These are phyloP conservation scores for Apiospora saccharicola DNA, from an alignment of 2,329 filamentous ascomycete species.

Conservation along the genomic window DNA sequence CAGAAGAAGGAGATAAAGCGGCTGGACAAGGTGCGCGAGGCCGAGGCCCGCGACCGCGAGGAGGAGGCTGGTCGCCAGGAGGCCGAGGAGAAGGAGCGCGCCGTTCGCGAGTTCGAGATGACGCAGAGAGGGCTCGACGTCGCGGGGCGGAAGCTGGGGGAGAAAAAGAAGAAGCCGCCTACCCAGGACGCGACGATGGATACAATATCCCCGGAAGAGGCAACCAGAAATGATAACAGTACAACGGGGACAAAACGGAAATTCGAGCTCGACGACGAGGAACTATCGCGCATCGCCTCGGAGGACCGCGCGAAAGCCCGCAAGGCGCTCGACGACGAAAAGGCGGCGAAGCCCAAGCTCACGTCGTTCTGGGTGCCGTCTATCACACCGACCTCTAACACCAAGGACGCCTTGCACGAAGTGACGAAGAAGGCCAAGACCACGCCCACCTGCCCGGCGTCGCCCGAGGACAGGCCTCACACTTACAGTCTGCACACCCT, in stretches of 20 bases:
- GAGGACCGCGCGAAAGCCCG: constrained; percentile 76
- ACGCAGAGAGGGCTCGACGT: constrained; percentile 75
- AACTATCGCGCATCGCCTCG: constrained; percentile 72
- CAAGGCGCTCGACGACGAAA: constrained; percentile 65
- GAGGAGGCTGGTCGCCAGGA: constrained; percentile 68
- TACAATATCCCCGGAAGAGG: background rate
- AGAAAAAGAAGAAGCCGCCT: constrained; percentile 36
- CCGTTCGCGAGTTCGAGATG: constrained; percentile 83
- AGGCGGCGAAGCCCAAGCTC: constrained; percentile 74
- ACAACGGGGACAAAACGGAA: constrained; percentile 71
- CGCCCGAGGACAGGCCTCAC: constrained; percentile 71
- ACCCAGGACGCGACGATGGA: constrained; percentile 15
- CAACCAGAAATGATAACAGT: constrained; percentile 40
- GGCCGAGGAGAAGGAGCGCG: constrained; percentile 73
- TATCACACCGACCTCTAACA: constrained; percentile 74
- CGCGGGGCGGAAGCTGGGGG: constrained; percentile 40
- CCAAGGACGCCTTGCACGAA: constrained; percentile 62
- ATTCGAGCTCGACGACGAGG: constrained; percentile 80
- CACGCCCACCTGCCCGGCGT: constrained; percentile 79
- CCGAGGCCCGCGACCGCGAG: constrained; percentile 66
- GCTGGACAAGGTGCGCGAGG: constrained; percentile 70
- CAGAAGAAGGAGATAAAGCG: constrained; percentile 93
- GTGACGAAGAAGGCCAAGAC: constrained; percentile 69
- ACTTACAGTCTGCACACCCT: constrained; percentile 80
- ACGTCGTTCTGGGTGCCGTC: constrained; percentile 95